Percentiles rank a stretch among this genome's conserved stretches.
Conservation (phyloP, 2,329 filamentous ascomycete species). For the Epichloe sibirici region DNA sequence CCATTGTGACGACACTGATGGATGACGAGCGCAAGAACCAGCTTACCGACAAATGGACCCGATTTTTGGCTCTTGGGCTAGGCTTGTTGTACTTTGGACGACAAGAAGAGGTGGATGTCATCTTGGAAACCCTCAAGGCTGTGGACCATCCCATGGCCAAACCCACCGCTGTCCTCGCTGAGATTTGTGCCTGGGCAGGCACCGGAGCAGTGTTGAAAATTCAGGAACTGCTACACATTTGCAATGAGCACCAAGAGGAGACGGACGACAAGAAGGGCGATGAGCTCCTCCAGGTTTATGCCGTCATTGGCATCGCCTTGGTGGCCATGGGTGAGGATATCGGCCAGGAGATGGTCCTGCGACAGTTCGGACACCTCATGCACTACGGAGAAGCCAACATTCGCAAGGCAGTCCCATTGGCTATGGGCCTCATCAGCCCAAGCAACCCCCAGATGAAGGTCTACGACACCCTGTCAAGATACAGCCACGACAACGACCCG, state of each 20-base stretch:
- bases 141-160: conserved; percentile 96
- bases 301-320: conserved; percentile 83
- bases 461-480: conserved; percentile 93
- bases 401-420: conserved; percentile 85
- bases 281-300: conserved; percentile 89
- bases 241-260: conserved; percentile 94
- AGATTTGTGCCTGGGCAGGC: conserved; percentile 96
- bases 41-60: conserved; percentile 95
- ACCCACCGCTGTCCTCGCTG: conserved; percentile 85
- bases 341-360: conserved; percentile 95
- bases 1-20: conserved; percentile 83
- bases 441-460: conserved; percentile 99
- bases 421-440: conserved; percentile 91
- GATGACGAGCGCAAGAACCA: conserved; percentile 86
- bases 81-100: conserved; percentile 91
- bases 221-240: conserved; percentile 93
- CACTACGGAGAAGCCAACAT: conserved; percentile 98
- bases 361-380: conserved; percentile 97
- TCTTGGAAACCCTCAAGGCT: conserved; percentile 90
- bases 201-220: conserved; percentile 95
- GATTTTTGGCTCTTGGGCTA: conserved; percentile 88
- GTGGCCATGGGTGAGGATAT: conserved; percentile 98
- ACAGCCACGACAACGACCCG: conserved; percentile 97
- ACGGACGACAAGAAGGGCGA: conserved; percentile 91
- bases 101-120: conserved; percentile 97